phyloP scores from a whole-genome alignment of 2,329 filamentous ascomycete species.

The Pseudogymnoascus sp. region DNA sequence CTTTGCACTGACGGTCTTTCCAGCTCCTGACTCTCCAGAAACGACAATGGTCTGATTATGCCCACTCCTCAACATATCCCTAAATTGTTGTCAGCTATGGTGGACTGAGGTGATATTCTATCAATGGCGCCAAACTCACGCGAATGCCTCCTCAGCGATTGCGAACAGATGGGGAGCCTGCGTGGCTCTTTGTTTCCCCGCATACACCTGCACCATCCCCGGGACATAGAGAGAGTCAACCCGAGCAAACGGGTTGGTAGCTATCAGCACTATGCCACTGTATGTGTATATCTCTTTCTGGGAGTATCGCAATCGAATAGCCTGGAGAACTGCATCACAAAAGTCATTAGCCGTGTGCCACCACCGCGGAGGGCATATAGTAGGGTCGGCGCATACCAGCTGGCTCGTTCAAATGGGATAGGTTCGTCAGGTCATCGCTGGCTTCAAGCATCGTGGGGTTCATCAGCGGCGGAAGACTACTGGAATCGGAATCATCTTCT shows the following conservation, averaged over 20 bases:
- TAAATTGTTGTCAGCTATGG: slow-evolving; percentile 37
- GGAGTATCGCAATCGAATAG: slow-evolving; percentile 90
- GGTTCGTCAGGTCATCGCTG: slow-evolving; percentile 92
- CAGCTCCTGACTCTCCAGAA: slow-evolving; percentile 97
- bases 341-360: slow-evolving; percentile 15
- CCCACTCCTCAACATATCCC: slow-evolving; percentile 91
- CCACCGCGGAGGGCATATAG: neutral
- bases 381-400: slow-evolving; percentile 56
- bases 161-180: slow-evolving; percentile 97
- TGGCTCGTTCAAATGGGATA: slow-evolving; percentile 97
- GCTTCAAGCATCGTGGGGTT: slow-evolving; percentile 97
- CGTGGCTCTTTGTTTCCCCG: slow-evolving; percentile 89
- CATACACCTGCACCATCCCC: slow-evolving; percentile 99
- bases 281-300: slow-evolving; percentile 99
- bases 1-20: slow-evolving; percentile 98
- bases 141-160: slow-evolving; percentile 97
- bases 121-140: slow-evolving; percentile 46
- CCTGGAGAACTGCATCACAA: slow-evolving; percentile 67
- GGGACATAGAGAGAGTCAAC: slow-evolving; percentile 98
- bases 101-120: neutral
- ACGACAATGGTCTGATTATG: slow-evolving; percentile 98
- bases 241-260: slow-evolving; percentile 93
- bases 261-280: slow-evolving; percentile 96
- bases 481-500: slow-evolving; percentile 60
- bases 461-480: slow-evolving; percentile 84